Conservation (phyloP, 768 basidiomycete genomes). For the Mycena vulgaris region DNA sequence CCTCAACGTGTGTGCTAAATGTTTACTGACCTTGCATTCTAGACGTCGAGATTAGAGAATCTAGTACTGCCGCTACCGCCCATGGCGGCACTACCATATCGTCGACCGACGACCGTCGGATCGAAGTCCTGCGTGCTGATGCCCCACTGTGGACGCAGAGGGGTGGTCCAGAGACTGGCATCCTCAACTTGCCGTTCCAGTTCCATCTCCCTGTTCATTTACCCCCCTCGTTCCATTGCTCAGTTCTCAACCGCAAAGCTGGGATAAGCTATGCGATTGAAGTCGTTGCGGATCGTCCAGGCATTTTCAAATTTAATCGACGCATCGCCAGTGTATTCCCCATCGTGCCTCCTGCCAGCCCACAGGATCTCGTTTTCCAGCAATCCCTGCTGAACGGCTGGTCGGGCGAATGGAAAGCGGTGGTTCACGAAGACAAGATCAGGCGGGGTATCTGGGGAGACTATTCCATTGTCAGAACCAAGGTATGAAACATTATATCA, state of each 20-base stretch:
- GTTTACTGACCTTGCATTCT: background rate
- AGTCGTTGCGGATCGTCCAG: constrained; percentile 22
- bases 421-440: background rate
- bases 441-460: constrained; percentile 28
- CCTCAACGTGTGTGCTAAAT: background rate
- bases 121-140: constrained; percentile 11
- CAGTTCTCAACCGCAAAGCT: background rate
- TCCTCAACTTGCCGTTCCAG: constrained; percentile 22
- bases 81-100: no score
- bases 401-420: constrained; percentile 2
- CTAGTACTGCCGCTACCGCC: background rate
- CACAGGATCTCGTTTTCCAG: background rate
- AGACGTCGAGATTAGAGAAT: constrained; percentile 28
- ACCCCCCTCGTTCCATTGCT: constrained; percentile 26
- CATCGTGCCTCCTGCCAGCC: constrained; percentile 2
- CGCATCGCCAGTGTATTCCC: constrained; percentile 15
- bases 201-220: constrained; percentile 6
- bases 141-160: constrained; percentile 5
- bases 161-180: background rate
- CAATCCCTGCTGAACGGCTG: constrained; percentile 20
- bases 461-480: constrained; percentile 7
- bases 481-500: no score
- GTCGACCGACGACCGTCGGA: constrained; percentile 3
- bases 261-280: constrained; percentile 21
- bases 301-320: constrained; percentile 12